A percentile compares a stretch with the other conserved stretches of the same genome.
These are phyloP conservation scores for Aspergillus tamarii DNA, from an alignment of 2,329 filamentous ascomycete genomes.

Conservation along the genomic window DNA sequence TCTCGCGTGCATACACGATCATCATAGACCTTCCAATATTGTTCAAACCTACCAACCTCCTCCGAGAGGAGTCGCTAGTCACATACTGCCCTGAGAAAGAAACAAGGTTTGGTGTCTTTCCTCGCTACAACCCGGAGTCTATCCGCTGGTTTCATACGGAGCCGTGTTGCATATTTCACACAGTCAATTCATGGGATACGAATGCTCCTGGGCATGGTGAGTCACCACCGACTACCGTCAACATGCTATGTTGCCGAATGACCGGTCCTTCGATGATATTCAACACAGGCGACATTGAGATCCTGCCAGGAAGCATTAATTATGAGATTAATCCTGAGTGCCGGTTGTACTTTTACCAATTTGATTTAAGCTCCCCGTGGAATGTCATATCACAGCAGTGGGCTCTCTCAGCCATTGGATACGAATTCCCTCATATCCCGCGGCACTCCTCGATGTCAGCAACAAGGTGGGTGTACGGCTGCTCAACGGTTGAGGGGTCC, in stretches of 20 bases:
- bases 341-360: constrained; percentile 69
- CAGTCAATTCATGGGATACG: constrained; percentile 71
- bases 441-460: constrained; percentile 59
- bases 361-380: constrained; percentile 32
- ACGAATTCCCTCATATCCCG: constrained; percentile 68
- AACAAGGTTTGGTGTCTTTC: constrained; percentile 64
- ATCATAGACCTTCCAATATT: constrained; percentile 72
- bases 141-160: constrained; percentile 70
- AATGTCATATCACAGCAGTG: constrained; percentile 62
- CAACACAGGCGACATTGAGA: constrained; percentile 61
- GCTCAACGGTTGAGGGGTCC: constrained; percentile 53
- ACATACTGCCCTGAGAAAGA: too few species aligned
- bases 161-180: constrained; percentile 72
- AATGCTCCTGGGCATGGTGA: constrained; percentile 22
- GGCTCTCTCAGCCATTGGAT: constrained; percentile 65
- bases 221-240: constrained; percentile 48
- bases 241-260: constrained; percentile 68
- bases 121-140: constrained; percentile 59
- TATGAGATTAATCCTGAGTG: constrained; percentile 57
- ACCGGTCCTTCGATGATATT: constrained; percentile 69
- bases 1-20: constrained; percentile 63
- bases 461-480: constrained; percentile 68
- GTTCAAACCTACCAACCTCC: constrained; percentile 61
- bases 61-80: too few species aligned
- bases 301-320: constrained; percentile 52